Evolutionary conservation across 805 yeast species (phyloP).

Genomic region (Hanseniaspora thailandica): DNA sequence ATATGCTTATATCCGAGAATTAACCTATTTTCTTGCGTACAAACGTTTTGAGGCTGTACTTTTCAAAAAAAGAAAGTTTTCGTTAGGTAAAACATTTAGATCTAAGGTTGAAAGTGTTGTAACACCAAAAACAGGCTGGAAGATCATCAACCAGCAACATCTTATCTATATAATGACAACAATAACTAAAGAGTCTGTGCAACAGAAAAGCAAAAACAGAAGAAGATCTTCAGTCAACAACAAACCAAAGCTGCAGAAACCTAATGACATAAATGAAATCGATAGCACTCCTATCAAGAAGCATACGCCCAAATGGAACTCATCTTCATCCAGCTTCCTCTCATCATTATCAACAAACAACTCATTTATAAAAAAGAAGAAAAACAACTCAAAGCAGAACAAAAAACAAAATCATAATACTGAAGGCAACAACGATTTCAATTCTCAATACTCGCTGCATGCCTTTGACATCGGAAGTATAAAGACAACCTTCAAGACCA

Average conservation of each 20-base stretch:
- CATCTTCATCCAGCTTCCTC: constrained; percentile 6
- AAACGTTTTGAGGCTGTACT: too few species aligned
- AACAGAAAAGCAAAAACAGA: background rate
- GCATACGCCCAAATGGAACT: background rate
- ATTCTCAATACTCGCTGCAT: background rate
- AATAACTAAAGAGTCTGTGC: background rate
- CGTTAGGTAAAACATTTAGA: too few species aligned
- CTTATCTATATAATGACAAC: too few species aligned
- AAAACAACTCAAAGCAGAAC: background rate
- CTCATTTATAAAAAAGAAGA: constrained; percentile 1
- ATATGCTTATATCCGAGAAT: too few species aligned
- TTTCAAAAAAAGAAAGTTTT: too few species aligned
- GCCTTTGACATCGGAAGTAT: background rate
- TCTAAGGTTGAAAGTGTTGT: too few species aligned
- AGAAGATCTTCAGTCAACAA: background rate
- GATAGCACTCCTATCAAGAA: background rate
- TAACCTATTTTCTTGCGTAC: too few species aligned
- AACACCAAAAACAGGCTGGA: too few species aligned
- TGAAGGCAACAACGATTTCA: background rate
- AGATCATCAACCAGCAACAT: too few species aligned
- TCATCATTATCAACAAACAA: background rate
- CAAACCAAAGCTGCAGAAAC: background rate
- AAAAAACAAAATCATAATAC: background rate
- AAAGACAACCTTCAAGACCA: constrained; percentile 2
- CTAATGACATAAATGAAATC: background rate